These are phyloP conservation scores for Brettanomyces nanus DNA, from an alignment of 805 yeast genomes.

Conservation along the genomic window DNA sequence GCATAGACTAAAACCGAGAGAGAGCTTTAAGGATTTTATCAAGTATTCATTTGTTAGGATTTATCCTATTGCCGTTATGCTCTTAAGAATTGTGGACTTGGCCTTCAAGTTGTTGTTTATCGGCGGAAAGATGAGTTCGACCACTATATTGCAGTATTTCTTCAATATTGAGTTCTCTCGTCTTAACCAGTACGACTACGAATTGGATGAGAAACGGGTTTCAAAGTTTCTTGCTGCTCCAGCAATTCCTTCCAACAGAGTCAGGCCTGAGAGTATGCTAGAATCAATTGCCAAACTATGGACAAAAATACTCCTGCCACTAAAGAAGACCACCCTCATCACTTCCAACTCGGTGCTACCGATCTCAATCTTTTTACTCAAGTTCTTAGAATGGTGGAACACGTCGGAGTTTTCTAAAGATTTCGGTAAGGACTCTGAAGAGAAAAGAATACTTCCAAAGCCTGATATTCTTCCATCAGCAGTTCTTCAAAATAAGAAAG, in stretches of 20 bases:
- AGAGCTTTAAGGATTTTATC: constrained; percentile 17
- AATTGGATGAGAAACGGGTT: constrained; percentile 26
- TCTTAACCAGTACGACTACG: constrained; percentile 42
- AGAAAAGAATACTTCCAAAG: constrained; percentile 17
- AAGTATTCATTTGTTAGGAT: constrained; percentile 40
- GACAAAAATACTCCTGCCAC: constrained; percentile 12
- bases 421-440: constrained; percentile 37
- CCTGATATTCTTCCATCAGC: constrained; percentile 10
- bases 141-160: constrained; percentile 52
- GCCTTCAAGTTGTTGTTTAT: constrained; percentile 55
- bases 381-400: constrained; percentile 92
- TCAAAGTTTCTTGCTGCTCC: constrained; percentile 6
- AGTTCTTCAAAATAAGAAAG: constrained; percentile 6
- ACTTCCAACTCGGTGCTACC: constrained; percentile 52
- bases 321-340: constrained; percentile 18
- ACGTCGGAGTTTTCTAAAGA: constrained; percentile 58
- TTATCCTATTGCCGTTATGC: constrained; percentile 53
- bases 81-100: constrained; percentile 41
- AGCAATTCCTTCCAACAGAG: not conserved
- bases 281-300: constrained; percentile 26
- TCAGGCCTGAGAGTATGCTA: constrained; percentile 30
- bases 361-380: constrained; percentile 68
- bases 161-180: constrained; percentile 62
- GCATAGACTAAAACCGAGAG: constrained; percentile 31
- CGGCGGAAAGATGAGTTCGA: constrained; percentile 57